These are phyloP conservation scores for Aspergillus nanangensis DNA, from an alignment of 495 filamentous ascomycete genomes.

Conservation along the genomic window DNA sequence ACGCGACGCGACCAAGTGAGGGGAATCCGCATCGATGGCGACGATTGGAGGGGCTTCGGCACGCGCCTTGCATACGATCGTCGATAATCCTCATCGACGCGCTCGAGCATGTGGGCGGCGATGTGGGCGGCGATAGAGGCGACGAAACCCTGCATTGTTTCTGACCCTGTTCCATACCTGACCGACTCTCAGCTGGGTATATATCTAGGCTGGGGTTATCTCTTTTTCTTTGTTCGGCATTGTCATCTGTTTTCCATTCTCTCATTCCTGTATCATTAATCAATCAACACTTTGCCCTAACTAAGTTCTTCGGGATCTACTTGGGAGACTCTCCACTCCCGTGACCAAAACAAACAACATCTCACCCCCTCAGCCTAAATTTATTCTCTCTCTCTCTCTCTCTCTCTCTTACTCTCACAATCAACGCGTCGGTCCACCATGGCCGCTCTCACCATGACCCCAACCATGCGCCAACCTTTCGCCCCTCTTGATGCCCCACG, in stretches of 20 bases:
- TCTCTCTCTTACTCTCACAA: slow-evolving; percentile 4
- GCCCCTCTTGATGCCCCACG: slow-evolving; percentile 37
- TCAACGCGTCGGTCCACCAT: slow-evolving; percentile 15
- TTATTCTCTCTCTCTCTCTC: neutral
- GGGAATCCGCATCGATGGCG: neutral
- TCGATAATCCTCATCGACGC: neutral
- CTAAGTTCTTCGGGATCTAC: neutral
- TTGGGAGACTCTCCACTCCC: neutral
- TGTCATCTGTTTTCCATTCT: neutral
- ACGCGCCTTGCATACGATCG: neutral
- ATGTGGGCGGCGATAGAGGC: too few relatives aligned
- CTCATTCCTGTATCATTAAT: neutral
- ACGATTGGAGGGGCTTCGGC: neutral
- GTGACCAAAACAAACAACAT: slow-evolving; percentile 20
- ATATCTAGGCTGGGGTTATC: too few relatives aligned
- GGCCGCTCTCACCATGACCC: slow-evolving; percentile 41
- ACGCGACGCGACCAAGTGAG: neutral
- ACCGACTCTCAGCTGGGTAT: too few relatives aligned
- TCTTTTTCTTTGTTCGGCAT: neutral
- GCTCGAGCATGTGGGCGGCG: neutral
- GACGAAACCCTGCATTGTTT: neutral
- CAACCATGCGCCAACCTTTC: slow-evolving; percentile 39
- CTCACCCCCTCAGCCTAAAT: neutral
- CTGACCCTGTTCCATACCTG: neutral
- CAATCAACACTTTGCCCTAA: neutral